These are phyloP conservation scores for Yamadazyma pseudoaaseri DNA, from an alignment of 1,139 yeast species.

Conservation along the genomic window DNA sequence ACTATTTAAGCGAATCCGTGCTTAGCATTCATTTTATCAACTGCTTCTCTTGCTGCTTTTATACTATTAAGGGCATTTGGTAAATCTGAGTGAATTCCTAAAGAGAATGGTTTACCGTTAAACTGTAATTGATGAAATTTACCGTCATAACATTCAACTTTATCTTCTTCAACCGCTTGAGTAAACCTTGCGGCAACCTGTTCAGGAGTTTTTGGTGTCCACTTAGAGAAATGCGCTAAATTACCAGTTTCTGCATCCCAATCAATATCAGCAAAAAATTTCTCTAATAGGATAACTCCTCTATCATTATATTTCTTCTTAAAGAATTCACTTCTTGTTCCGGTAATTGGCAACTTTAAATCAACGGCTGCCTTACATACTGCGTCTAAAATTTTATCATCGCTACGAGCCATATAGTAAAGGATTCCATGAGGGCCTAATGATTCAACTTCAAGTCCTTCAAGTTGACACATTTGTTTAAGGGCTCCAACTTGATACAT, in stretches of 20 bases:
- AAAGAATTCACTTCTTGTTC: conserved; percentile 31
- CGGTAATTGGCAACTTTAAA: conserved; percentile 26
- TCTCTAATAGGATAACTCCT: conserved; percentile 22
- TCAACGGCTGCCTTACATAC: conserved; percentile 27
- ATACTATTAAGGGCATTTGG: conserved; percentile 29
- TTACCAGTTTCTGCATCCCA: conserved; percentile 18
- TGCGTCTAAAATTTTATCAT: conserved; percentile 30
- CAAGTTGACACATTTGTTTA: conserved; percentile 29
- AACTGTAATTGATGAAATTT: conserved; percentile 20
- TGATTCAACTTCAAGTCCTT: conserved; percentile 25
- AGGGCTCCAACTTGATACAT: conserved; percentile 34
- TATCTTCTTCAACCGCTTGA: conserved; percentile 17
- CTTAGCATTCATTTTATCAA: conserved; percentile 20
- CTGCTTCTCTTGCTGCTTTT: conserved; percentile 22
- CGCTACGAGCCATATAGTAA: conserved; percentile 27
- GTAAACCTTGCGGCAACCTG: conserved; percentile 21
- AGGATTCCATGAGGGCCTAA: conserved; percentile 34
- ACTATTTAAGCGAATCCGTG: no score
- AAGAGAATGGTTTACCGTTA: conserved; percentile 22
- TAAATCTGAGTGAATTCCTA: conserved; percentile 34
- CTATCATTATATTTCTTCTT: conserved; percentile 29
- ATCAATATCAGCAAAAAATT: conserved; percentile 28
- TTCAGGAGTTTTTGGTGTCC: conserved; percentile 19
- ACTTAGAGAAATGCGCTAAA: conserved; percentile 15
- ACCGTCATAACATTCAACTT: conserved; percentile 17